Conservation (phyloP, 1,284 basidiomycete species). For the Filobasidium uniguttulatum region DNA sequence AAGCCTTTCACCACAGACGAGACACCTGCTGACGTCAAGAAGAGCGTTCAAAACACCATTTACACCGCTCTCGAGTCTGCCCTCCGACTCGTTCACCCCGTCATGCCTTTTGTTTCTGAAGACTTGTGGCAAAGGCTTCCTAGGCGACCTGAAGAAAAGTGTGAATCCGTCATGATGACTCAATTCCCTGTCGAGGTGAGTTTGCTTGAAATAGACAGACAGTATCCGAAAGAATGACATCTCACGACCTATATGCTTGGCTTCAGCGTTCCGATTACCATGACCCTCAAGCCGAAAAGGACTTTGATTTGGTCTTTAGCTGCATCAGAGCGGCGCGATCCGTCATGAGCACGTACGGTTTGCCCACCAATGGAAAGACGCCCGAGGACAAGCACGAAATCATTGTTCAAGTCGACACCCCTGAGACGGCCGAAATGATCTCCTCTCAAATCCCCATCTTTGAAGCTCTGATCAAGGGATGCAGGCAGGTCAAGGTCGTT, state of each 20-base stretch:
- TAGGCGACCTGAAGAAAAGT: conserved; percentile 62
- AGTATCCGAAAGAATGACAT: too few species aligned
- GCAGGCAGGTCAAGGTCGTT: conserved; percentile 56
- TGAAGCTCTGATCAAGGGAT: conserved; percentile 74
- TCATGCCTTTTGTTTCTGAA: conserved; percentile 99
- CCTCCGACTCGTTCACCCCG: conserved; percentile 80
- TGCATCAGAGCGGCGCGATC: conserved; percentile 69
- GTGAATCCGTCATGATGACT: conserved; percentile 78
- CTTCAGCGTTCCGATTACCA: conserved; percentile 49
- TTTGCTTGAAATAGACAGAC: conserved; percentile 19
- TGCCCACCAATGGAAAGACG: conserved; percentile 58
- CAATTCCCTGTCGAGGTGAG: conserved; percentile 65
- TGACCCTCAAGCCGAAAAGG: conserved; percentile 60
- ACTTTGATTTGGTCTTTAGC: conserved; percentile 77
- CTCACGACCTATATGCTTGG: too few species aligned
- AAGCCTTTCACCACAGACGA: conserved; percentile 85
- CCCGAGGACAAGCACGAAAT: conserved; percentile 41
- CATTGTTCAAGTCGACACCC: conserved; percentile 58
- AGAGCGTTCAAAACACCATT: conserved; percentile 86
- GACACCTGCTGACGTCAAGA: conserved; percentile 48
- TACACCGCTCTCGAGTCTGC: conserved; percentile 90
- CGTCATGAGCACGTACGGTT: conserved; percentile 76
- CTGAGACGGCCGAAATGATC: conserved; percentile 53
- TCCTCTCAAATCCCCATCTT: conserved; percentile 61
- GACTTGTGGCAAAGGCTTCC: conserved; percentile 97